A percentile compares a stretch with the other conserved stretches of the same genome.
Conservation (phyloP, 148 eudicot species). For the Gaultheria prostrata region DNA sequence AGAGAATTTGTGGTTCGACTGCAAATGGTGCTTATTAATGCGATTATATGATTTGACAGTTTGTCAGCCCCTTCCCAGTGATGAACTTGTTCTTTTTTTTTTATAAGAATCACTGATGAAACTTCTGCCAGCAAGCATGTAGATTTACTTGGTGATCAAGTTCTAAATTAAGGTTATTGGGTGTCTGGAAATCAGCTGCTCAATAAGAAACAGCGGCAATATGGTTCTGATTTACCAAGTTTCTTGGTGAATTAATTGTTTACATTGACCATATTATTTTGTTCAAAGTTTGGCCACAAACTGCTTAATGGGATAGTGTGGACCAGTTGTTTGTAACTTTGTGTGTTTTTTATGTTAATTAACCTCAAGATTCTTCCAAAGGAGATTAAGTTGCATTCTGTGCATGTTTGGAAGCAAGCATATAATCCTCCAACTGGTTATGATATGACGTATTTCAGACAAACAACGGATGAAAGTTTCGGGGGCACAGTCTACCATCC, state of each 20-base stretch:
- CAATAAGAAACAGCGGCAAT: slow-evolving; percentile 24
- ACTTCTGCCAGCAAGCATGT: slow-evolving; percentile 39
- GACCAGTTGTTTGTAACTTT: not conserved
- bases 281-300: not conserved
- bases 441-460: slow-evolving; percentile 69
- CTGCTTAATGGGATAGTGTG: not conserved
- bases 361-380: not conserved
- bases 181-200: slow-evolving; percentile 35
- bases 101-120: too few species aligned
- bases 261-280: not conserved
- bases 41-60: slow-evolving; percentile 24
- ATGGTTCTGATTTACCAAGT: slow-evolving; percentile 48
- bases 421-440: slow-evolving; percentile 74
- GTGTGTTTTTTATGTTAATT: not conserved
- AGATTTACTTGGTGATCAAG: slow-evolving; percentile 43
- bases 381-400: not conserved
- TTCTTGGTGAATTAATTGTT: slow-evolving; percentile 54
- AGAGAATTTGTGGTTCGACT: slow-evolving; percentile 1
- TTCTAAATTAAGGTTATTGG: slow-evolving; percentile 43
- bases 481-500: slow-evolving; percentile 54
- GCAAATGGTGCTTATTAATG: not conserved
- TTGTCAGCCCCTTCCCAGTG: slow-evolving; percentile 32
- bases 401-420: slow-evolving; percentile 37
- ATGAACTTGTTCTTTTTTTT: slow-evolving; percentile 18
- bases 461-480: slow-evolving; percentile 55